phyloP scores from a whole-genome alignment of 768 basidiomycete genomes.

The Candolleomyces aberdarensis region DNA sequence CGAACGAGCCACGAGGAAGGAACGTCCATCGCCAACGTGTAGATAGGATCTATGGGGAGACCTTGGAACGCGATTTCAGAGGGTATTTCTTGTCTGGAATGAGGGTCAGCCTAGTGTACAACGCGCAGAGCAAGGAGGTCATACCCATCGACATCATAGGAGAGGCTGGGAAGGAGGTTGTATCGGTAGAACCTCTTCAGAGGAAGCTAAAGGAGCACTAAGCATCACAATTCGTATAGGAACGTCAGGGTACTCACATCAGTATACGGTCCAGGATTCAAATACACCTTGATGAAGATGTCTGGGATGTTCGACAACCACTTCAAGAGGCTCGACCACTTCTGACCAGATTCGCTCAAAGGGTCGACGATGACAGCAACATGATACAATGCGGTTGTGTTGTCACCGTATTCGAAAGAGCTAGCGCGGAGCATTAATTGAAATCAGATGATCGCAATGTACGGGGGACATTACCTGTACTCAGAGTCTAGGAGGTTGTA shows the following conservation, averaged over 20 bases:
- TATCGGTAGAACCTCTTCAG: conserved; percentile 93
- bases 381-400: conserved; percentile 61
- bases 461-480: conserved; percentile 53
- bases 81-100: conserved; percentile 51
- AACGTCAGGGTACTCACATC: conserved; percentile 53
- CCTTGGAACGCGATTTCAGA: conserved; percentile 62
- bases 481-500: conserved; percentile 60
- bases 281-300: conserved; percentile 69
- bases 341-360: conserved; percentile 78
- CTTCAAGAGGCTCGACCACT: conserved; percentile 80
- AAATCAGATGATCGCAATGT: conserved; percentile 1
- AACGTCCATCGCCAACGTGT: conserved; percentile 91
- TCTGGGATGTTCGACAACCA: conserved; percentile 65
- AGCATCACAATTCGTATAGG: neutral
- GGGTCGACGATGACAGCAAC: conserved; percentile 81
- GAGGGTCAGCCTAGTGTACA: neutral
- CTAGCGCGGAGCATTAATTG: conserved; percentile 33
- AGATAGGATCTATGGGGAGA: conserved; percentile 84
- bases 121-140: conserved; percentile 17
- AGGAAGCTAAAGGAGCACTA: conserved; percentile 54
- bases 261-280: conserved; percentile 64
- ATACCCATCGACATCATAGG: conserved; percentile 72
- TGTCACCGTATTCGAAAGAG: conserved; percentile 67
- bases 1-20: conserved; percentile 92
- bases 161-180: conserved; percentile 51